Conservation (phyloP, 257 asterid genomes). For the Solanum verrucosum region DNA sequence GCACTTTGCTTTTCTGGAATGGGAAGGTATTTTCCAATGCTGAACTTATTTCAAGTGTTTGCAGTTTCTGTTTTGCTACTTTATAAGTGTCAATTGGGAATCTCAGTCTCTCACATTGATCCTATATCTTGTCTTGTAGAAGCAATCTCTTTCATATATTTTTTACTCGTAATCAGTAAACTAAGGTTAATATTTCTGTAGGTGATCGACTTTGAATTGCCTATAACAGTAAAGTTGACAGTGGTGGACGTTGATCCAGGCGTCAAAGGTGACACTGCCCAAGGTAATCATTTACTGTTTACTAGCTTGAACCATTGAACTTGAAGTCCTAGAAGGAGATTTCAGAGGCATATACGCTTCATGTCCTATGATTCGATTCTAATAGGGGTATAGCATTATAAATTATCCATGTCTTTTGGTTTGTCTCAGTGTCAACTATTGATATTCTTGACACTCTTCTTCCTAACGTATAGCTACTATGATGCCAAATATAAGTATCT, state of each 20-base stretch:
- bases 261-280: constrained; percentile 93
- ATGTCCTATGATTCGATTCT: neutral
- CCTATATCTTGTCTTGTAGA: neutral
- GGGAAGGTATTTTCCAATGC: constrained; percentile 43
- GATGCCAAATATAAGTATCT: neutral
- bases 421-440: neutral
- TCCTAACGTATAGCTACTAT: neutral
- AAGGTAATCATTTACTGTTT: constrained; percentile 43
- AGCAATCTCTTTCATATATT: neutral
- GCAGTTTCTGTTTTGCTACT: neutral
- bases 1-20: constrained; percentile 89
- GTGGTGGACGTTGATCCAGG: constrained; percentile 96
- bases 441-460: neutral
- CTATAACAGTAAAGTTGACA: constrained; percentile 74
- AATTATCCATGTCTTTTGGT: neutral
- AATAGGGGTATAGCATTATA: neutral
- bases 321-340: neutral
- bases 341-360: neutral
- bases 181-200: constrained; percentile 18
- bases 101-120: neutral
- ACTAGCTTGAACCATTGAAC: neutral
- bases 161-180: neutral
- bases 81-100: neutral
- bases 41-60: neutral
- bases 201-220: constrained; percentile 97